These are phyloP conservation scores for Usnea hakonensis DNA, from an alignment of 495 filamentous ascomycete genomes.

Conservation along the genomic window DNA sequence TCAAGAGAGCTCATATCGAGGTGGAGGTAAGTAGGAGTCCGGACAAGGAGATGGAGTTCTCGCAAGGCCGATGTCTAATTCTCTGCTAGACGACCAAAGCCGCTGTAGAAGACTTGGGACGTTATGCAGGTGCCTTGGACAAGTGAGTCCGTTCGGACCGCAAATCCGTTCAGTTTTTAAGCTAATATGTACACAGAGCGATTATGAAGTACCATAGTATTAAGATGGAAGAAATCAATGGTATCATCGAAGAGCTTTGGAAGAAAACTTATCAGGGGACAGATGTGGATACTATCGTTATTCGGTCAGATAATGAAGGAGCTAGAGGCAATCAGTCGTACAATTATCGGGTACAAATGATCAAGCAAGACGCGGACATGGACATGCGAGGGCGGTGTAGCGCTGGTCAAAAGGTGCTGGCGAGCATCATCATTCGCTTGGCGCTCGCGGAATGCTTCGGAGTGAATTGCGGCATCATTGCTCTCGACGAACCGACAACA, in stretches of 20 bases:
- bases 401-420: slow-evolving; percentile 92
- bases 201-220: slow-evolving; percentile 93
- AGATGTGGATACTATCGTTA: slow-evolving; percentile 94
- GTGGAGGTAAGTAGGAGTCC: slow-evolving; percentile 47
- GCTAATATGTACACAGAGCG: slow-evolving; percentile 39
- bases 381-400: slow-evolving; percentile 98
- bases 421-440: slow-evolving; percentile 94
- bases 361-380: slow-evolving; percentile 95
- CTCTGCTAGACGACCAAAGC: slow-evolving; percentile 64
- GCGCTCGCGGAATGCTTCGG: slow-evolving; percentile 97
- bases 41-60: background rate
- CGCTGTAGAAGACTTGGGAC: slow-evolving; percentile 79
- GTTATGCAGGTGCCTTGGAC: slow-evolving; percentile 74
- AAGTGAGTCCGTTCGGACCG: slow-evolving; percentile 36
- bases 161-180: background rate
- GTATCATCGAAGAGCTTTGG: slow-evolving; percentile 92
- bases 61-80: slow-evolving; percentile 1
- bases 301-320: slow-evolving; percentile 78
- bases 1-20: slow-evolving; percentile 80
- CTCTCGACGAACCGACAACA: slow-evolving; percentile 95
- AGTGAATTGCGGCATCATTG: slow-evolving; percentile 90
- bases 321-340: slow-evolving; percentile 72
- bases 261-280: slow-evolving; percentile 94
- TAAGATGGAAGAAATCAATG: slow-evolving; percentile 99
- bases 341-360: slow-evolving; percentile 98